These are phyloP conservation scores for Gynochthodes officinalis DNA, from an alignment of 257 asterid genomes.

Conservation along the genomic window DNA sequence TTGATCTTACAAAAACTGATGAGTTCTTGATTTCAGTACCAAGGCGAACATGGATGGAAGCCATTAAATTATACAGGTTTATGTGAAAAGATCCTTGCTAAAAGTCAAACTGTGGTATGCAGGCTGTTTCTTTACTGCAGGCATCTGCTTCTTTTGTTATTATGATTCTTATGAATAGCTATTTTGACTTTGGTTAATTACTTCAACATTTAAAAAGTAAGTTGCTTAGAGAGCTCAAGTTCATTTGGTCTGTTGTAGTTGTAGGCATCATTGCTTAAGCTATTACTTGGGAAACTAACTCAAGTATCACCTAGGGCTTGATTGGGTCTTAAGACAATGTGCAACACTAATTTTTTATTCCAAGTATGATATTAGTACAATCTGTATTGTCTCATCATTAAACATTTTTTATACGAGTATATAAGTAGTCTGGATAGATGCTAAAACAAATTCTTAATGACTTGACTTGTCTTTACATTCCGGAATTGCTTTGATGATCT, in stretches of 20 bases:
- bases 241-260: neutral
- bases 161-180: neutral
- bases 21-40: conserved; percentile 55
- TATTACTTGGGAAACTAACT: neutral
- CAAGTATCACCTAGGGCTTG: neutral
- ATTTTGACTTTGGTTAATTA: neutral
- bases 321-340: neutral
- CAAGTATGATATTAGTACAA: neutral
- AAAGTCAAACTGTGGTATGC: conserved; percentile 96
- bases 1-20: neutral
- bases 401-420: neutral
- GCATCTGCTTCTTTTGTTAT: neutral
- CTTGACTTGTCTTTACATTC: neutral
- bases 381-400: neutral
- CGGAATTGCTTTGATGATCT: neutral
- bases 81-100: conserved; percentile 81
- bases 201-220: neutral
- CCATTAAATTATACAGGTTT: conserved; percentile 75
- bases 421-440: neutral
- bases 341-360: neutral
- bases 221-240: neutral
- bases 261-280: neutral
- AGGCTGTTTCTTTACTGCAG: conserved; percentile 11
- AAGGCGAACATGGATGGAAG: conserved; percentile 95
- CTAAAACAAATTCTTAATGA: neutral